These are phyloP conservation scores for Syzygium jambos DNA, from an alignment of 345 rosid genomes.

Conservation along the genomic window DNA sequence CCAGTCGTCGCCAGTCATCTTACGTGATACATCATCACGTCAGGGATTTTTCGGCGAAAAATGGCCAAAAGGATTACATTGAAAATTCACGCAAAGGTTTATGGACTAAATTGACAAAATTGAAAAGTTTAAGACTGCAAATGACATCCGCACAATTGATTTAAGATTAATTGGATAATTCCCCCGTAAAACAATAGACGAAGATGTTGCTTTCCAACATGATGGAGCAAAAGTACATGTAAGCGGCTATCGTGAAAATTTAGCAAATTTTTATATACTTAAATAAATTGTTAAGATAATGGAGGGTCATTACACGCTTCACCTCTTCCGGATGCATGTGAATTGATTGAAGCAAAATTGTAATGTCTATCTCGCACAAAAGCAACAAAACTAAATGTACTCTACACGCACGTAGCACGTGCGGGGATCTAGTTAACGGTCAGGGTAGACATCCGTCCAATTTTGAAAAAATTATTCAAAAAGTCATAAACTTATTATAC, in stretches of 20 bases:
- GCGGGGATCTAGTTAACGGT: no score
- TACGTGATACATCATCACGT: rapidly evolving
- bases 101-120: rapidly evolving
- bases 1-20: rapidly evolving
- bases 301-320: no score
- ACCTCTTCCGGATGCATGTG: background rate
- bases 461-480: no score
- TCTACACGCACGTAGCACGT: background rate
- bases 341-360: background rate
- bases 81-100: background rate
- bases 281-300: no score
- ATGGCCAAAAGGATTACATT: rapidly evolving
- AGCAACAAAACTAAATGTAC: background rate
- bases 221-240: rapidly evolving
- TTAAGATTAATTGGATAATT: rapidly evolving
- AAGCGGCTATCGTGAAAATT: no score
- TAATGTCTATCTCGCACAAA: background rate
- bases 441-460: no score
- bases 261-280: no score
- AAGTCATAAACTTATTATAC: no score
- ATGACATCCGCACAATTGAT: rapidly evolving
- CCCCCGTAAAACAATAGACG: no score
- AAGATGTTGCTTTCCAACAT: background rate
- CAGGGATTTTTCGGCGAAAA: rapidly evolving
- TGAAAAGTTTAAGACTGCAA: rapidly evolving